Conservation (phyloP, 1,284 basidiomycete genomes). For the Trichosporon faecale region DNA sequence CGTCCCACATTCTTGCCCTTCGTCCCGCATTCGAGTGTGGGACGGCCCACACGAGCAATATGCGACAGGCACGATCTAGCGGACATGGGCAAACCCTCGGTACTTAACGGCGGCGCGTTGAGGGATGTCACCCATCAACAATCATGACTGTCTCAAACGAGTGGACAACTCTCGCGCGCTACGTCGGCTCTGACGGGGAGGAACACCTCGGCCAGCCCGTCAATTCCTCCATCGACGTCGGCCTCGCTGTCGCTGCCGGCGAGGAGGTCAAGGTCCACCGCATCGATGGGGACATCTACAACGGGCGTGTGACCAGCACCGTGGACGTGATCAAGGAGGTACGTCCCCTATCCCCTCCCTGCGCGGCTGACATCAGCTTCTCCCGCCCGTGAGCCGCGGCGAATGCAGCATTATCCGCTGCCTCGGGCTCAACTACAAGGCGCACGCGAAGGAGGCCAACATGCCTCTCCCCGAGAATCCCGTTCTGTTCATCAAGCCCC, state of each 20-base stretch:
- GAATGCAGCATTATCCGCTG: conserved; percentile 47
- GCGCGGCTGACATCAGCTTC: conserved; percentile 5
- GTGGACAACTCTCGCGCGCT: conserved; percentile 42
- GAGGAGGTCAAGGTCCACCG: conserved; percentile 23
- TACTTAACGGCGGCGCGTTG: not conserved
- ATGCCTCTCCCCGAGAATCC: conserved; percentile 44
- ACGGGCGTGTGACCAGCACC: conserved; percentile 11
- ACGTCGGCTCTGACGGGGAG: conserved; percentile 22
- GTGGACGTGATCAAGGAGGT: conserved; percentile 14
- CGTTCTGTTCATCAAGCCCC: conserved; percentile 53
- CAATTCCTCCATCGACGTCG: conserved; percentile 48
- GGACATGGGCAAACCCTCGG: not conserved
- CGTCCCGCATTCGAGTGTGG: not conserved
- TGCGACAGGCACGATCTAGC: too few relatives aligned
- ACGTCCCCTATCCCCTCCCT: not conserved
- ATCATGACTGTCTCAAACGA: conserved; percentile 15
- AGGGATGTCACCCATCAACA: not conserved
- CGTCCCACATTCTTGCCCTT: not conserved
- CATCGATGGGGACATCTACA: conserved; percentile 23
- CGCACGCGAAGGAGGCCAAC: conserved; percentile 28
- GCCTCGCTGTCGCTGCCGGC: conserved; percentile 37
- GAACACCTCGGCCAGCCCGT: conserved; percentile 41
- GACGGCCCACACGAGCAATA: not conserved
- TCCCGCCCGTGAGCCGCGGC: conserved; percentile 32
- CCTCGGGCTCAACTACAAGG: conserved; percentile 49